A percentile compares a stretch with the other conserved stretches of the same genome.
phyloP scores from a whole-genome alignment of 2,329 filamentous ascomycete genomes.

The Fusarium staphyleae region DNA sequence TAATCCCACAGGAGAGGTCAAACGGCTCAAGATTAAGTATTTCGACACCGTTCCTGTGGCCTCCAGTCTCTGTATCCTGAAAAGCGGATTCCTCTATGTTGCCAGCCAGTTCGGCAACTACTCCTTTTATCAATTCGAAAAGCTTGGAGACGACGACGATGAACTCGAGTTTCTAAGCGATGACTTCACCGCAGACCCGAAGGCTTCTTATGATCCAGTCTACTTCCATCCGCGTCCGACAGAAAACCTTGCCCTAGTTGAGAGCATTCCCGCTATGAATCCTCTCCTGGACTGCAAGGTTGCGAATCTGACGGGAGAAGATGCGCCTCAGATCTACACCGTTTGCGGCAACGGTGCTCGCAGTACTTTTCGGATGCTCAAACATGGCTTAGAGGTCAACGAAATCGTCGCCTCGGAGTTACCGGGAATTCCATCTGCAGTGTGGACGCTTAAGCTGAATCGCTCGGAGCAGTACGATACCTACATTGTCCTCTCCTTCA shows the following conservation, averaged over 20 bases:
- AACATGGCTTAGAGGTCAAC: slow-evolving; percentile 90
- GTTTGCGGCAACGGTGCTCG: slow-evolving; percentile 87
- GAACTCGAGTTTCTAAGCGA: slow-evolving; percentile 88
- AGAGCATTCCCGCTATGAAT: slow-evolving; percentile 88
- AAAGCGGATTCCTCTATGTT: slow-evolving; percentile 93
- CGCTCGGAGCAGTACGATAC: slow-evolving; percentile 85
- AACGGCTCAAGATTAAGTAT: slow-evolving; percentile 90
- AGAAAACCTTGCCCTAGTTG: slow-evolving; percentile 84
- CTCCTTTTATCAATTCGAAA: slow-evolving; percentile 96
- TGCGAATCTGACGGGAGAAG: slow-evolving; percentile 87
- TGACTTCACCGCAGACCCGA: slow-evolving; percentile 78
- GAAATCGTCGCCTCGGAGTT: slow-evolving; percentile 96
- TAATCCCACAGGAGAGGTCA: slow-evolving; percentile 81
- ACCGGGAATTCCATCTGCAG: slow-evolving; percentile 84
- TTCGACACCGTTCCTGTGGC: slow-evolving; percentile 95
- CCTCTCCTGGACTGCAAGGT: slow-evolving; percentile 92
- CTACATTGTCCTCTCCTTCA: slow-evolving; percentile 94
- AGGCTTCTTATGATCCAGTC: slow-evolving; percentile 74
- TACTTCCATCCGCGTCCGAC: slow-evolving; percentile 84
- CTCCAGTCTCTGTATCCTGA: slow-evolving; percentile 87
- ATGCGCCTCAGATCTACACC: slow-evolving; percentile 95
- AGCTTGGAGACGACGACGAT: slow-evolving; percentile 93
- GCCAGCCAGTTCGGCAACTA: slow-evolving; percentile 93
- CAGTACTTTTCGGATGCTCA: slow-evolving; percentile 89
- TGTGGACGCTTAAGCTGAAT: slow-evolving; percentile 93